Evolutionary conservation across 2,329 filamentous ascomycete genomes (phyloP).

Genomic region (Pestalotiopsis sp.): DNA sequence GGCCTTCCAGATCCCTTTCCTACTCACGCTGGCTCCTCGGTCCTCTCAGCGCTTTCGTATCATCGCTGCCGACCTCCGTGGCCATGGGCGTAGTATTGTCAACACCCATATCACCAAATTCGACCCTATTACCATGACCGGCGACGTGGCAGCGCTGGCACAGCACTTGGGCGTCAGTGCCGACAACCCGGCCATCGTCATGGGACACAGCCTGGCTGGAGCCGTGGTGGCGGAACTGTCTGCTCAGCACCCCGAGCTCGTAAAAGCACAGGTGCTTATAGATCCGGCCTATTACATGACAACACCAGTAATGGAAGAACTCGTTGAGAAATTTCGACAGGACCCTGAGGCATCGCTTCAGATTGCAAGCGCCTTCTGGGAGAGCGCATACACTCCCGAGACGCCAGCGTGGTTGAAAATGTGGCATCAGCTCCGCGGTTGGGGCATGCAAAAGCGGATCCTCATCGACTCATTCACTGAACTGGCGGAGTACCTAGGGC

Average conservation of each 20-base stretch:
- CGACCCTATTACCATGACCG: constrained; percentile 5
- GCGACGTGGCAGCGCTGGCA: constrained; percentile 9
- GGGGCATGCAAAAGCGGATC: constrained; percentile 5
- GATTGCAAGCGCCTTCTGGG: constrained; percentile 2
- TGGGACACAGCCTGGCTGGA: constrained; percentile 14
- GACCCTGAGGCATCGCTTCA: background rate
- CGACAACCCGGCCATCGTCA: constrained; percentile 10
- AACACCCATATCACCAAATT: background rate
- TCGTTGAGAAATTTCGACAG: background rate
- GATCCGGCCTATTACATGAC: constrained; percentile 8
- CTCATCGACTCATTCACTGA: background rate
- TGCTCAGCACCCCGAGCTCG: background rate
- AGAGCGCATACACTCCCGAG: background rate
- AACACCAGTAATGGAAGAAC: background rate
- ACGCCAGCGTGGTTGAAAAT: constrained; percentile 7
- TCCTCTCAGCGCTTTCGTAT: background rate
- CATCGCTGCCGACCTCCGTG: constrained; percentile 12
- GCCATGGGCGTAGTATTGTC: constrained; percentile 11
- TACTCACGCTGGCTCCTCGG: background rate
- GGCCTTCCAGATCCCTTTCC: constrained; percentile 10
- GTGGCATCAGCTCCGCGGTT: constrained; percentile 7
- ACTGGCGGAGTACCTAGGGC: constrained; percentile 9
- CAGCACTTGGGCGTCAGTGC: constrained; percentile 1
- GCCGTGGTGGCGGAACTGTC: constrained; percentile 7
- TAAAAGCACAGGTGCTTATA: constrained; percentile 8